Evolutionary conservation across 257 asterid species (phyloP), one percentile per base, ranked within the genome.

Genomic region (Galeopsis tetrahit): DNA sequence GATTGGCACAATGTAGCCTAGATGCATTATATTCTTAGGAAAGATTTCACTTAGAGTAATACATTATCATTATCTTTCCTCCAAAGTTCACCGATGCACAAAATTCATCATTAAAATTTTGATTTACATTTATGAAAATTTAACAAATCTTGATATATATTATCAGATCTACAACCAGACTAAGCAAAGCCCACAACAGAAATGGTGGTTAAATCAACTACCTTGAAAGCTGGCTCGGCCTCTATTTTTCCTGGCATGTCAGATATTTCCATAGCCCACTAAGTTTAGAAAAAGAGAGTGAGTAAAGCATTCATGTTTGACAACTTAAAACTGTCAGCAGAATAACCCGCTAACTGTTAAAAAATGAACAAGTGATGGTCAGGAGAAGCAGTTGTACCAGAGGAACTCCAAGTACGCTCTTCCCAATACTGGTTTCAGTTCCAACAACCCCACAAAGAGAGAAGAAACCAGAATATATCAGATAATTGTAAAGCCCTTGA

Each of bases 201-300:
- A 42, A 56, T 65, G 56, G 38, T 63, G 49, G 68, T n/a, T 3
- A 73, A 48, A 40, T 15, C 63, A 10, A 71, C 56, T 75, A 82
- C 86, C 86, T 82, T 82, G 74, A 82, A 82, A 63, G 86, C 79
- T 4, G 86, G 86, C 79, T 82, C 75, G 38, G 86, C 83, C 63
- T 82, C 86, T 21, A 62, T 21, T 42, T 63, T 8, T 63, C 86
- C 86, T 17, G 86, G 86, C 44, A 61, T 21, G 79, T 78, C 77
- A 68, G 86, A 82, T 28, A 82, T 71, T 72, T 82, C 83, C 44
- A 82, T 64, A 15, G 72, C 83, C 83, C 80, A 78, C 86, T 82
- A 38, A 56, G 34, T 52, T 46, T 51, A 72, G 14, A 75, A 59
- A 78, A 70, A 64, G 36, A 74, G 42, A 53, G 68, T 74, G 4